A percentile compares a stretch with the other conserved stretches of the same genome.
Evolutionary conservation across 1,139 yeast genomes (phyloP).

Genomic region (Suhomyces chickasaworum): DNA sequence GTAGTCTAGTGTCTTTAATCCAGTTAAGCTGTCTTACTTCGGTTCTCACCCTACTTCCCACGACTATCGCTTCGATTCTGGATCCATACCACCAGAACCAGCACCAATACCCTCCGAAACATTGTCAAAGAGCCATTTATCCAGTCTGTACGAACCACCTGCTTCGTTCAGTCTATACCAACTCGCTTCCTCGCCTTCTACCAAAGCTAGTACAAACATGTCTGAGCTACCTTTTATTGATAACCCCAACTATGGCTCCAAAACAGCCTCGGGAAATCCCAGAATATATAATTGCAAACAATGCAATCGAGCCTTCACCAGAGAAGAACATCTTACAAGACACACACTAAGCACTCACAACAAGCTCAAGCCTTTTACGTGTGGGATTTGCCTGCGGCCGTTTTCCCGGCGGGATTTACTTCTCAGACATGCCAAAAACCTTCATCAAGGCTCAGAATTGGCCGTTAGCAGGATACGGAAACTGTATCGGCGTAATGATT

Average conservation of each 20-base stretch:
- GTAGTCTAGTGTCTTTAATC: background rate
- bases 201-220: background rate
- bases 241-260: constrained; percentile 39
- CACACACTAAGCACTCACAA: constrained; percentile 50
- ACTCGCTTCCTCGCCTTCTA: background rate
- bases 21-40: background rate
- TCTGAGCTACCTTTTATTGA: constrained; percentile 5
- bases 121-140: background rate
- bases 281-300: constrained; percentile 45
- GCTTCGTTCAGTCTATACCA: background rate
- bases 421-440: constrained; percentile 35
- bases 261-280: constrained; percentile 49
- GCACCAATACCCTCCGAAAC: background rate
- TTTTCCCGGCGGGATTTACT: constrained; percentile 34
- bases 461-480: constrained; percentile 50
- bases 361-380: constrained; percentile 46
- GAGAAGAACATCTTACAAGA: constrained; percentile 51
- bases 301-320: constrained; percentile 49
- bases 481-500: constrained; percentile 31
- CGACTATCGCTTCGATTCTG: background rate
- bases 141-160: background rate
- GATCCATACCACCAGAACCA: background rate
- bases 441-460: constrained; percentile 36
- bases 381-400: constrained; percentile 35
- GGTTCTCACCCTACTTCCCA: background rate